These are phyloP conservation scores for Ceratobasidium sp. DNA, from an alignment of 1,284 basidiomycete genomes.

Conservation along the genomic window DNA sequence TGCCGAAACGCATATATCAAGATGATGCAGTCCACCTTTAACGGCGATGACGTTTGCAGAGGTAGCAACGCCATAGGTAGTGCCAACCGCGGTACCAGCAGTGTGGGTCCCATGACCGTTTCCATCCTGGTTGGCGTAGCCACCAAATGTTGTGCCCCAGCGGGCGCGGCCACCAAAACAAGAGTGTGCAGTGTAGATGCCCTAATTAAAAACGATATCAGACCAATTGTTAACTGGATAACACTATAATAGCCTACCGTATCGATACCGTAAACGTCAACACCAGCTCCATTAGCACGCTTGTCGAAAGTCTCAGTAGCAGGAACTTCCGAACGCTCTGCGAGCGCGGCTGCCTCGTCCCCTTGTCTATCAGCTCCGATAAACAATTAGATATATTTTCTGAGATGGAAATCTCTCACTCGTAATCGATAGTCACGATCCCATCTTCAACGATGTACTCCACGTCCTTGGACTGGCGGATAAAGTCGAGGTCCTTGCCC, in stretches of 20 bases:
- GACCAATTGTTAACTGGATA: no score
- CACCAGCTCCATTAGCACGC: constrained; percentile 11
- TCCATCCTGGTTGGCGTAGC: constrained; percentile 14
- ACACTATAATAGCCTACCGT: constrained; percentile 26
- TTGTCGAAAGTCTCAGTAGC: neutral
- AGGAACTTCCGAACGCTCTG: neutral
- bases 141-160: constrained; percentile 15
- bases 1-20: neutral
- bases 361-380: neutral
- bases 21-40: constrained; percentile 4
- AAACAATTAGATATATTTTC: neutral
- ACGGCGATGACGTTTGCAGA: constrained; percentile 32
- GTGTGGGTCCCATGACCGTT: constrained; percentile 36
- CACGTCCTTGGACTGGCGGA: constrained; percentile 26
- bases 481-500: constrained; percentile 27
- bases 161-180: constrained; percentile 30
- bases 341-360: neutral
- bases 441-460: constrained; percentile 34
- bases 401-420: constrained; percentile 8
- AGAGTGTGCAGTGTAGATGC: constrained; percentile 19
- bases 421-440: constrained; percentile 11
- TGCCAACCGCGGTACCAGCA: constrained; percentile 34
- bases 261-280: constrained; percentile 40
- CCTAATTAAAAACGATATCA: neutral
- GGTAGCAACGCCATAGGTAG: constrained; percentile 28